These are phyloP conservation scores for Camelina laxa DNA, from an alignment of 345 rosid genomes.

Conservation along the genomic window DNA sequence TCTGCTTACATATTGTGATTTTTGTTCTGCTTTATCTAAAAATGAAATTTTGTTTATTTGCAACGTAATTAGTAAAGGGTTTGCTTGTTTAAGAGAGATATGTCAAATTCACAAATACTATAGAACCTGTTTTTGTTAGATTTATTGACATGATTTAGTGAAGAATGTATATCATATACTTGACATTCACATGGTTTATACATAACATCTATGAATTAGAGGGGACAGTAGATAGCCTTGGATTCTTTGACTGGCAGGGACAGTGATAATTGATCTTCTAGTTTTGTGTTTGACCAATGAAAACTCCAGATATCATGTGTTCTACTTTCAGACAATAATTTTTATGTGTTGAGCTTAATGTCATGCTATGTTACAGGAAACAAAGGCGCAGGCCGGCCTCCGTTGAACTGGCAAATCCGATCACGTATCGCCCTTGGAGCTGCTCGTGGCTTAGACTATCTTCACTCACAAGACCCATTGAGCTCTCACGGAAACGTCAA, in stretches of 20 bases:
- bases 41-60: neutral
- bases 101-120: neutral
- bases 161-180: neutral
- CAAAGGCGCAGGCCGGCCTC: slow-evolving; percentile 88
- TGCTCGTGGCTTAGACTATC: slow-evolving; percentile 81
- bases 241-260: neutral
- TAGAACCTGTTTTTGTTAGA: neutral
- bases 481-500: slow-evolving; percentile 92
- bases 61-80: neutral
- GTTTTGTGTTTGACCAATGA: slow-evolving; percentile 1
- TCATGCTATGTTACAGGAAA: slow-evolving; percentile 59
- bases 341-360: neutral
- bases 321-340: neutral
- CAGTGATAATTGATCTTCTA: neutral
- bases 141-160: slow-evolving; percentile 14
- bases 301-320: neutral
- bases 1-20: neutral
- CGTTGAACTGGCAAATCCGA: slow-evolving; percentile 84
- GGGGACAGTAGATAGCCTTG: neutral
- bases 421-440: slow-evolving; percentile 82
- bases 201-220: neutral
- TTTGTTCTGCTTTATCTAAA: neutral
- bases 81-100: neutral
- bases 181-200: neutral
- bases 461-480: slow-evolving; percentile 82